Base-by-base conservation (phyloP, 2,329 filamentous ascomycete species). In the Diatrype stigma region DNA sequence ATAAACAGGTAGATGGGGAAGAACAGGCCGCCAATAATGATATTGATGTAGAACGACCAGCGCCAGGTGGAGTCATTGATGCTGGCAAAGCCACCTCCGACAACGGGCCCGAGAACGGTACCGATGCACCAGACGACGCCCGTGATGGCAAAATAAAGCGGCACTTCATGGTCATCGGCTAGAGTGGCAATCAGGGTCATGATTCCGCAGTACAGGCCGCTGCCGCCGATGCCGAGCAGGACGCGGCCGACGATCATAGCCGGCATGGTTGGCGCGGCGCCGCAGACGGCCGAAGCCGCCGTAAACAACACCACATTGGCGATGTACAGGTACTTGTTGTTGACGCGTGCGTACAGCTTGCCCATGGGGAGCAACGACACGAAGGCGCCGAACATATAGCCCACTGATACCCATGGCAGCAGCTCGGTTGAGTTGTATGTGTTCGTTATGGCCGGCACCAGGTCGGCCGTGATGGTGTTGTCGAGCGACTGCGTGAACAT, bases 171-270 rank as follows among this genome's bases (percentile, higher is more conserved):
- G 2, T 53, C 46, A 2, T 53, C 59, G 0, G 66, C 67, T 12
- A 54, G 53, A 8, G 51, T 26, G 8, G 58, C 44, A 30, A 67
- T 26, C 14, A 58, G 53, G 30, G 50, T 61, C 40, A 67, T 46
- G 34, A 49, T 51, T 2, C 70, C 71, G 6, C 67, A 45, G 46
- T 76, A 77, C 59, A 75, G 69, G 6, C 74, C 76, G 2, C 62
- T 60, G 0, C 74, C 75, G 3, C 73, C 73, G 17, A 72, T 55
- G 34, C 75, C 76, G 42, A 68, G 68, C 30, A 77, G 63, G 16
- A 67, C 73, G 6, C 76, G 67, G 3, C 76, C 76, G 11, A 76
- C 60, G 50, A 81, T 80, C 16, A 80, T 56, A n/a, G 73, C 72
- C 51, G 72, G 59, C 64, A 76, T 74, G 26, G 54, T 70, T 0